Percentiles rank a stretch among this genome's conserved stretches.
These are phyloP conservation scores for Fistulinella prunicolor DNA, from an alignment of 768 basidiomycete species.

Conservation along the genomic window DNA sequence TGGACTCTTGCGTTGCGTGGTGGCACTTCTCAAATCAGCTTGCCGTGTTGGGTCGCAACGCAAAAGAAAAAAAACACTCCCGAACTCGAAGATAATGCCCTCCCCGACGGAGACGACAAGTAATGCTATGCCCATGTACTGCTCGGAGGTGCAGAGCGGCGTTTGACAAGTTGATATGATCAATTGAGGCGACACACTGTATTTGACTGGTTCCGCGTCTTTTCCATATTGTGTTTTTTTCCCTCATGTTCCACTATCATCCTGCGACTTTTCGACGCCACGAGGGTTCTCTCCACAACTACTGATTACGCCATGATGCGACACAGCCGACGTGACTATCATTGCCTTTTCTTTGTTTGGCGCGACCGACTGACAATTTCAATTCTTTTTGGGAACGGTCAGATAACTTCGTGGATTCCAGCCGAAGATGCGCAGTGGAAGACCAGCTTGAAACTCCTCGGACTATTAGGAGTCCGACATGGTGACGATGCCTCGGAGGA, in stretches of 20 bases:
- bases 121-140: neutral
- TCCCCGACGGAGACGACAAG: constrained; percentile 9
- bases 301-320: neutral
- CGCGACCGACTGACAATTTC: neutral
- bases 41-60: too few relatives aligned
- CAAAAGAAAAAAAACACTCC: neutral
- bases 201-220: too few relatives aligned
- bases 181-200: neutral
- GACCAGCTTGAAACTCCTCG: constrained; percentile 17
- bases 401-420: neutral
- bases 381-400: neutral
- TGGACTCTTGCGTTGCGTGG: neutral
- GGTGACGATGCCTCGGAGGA: neutral
- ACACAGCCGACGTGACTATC: neutral
- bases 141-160: neutral
- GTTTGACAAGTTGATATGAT: constrained; percentile 1
- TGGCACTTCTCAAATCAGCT: constrained; percentile 7
- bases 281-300: too few relatives aligned
- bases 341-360: neutral
- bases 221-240: too few relatives aligned
- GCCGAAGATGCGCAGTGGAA: neutral
- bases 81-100: constrained; percentile 5
- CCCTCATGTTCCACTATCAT: too few relatives aligned
- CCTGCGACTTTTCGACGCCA: too few relatives aligned
- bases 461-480: constrained; percentile 7